Base-by-base conservation (phyloP, 192 early-diverging fungal genomes). In the Entomortierella chlamydospora region DNA sequence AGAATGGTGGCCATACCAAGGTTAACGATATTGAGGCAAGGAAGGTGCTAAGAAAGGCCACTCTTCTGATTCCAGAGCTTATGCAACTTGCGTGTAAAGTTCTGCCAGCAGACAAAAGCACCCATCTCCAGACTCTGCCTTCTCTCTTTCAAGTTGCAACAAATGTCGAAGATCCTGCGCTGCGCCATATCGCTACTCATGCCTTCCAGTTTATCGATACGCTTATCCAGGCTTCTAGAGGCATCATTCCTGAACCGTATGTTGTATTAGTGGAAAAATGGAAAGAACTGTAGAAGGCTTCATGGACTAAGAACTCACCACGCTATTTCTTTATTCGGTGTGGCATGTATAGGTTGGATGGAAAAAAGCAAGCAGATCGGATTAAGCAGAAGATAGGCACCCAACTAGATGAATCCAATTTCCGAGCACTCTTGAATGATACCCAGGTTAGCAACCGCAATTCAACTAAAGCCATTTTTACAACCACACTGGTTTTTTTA, bases 181-280 rank as follows among this genome's bases (percentile, higher is more conserved):
- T 89, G 8, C 88, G 95, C 1, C 94, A 96, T 70, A 82, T 83
- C 64, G 92, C 94, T 5, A 95, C 91, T 0, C 82, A 84, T 6
- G 94, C 93, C 3, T 77, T 95, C 5, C 81, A 89, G 0, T 90
- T 93, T 68, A 95, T 95, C 53, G 94, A 95, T 61, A 77, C 81
- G 12, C 83, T 93, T 10, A 83, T 84, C 66, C 61, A 88, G 30
- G 85, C 81, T 10, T 68, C 81, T 15, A 79, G 56, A 11, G 80
- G 86, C 0, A 85, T 82, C 56, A 68, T 65, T 9, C 54, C 72
- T 15, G 79, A 72, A 51, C 57, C 60, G 73, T 53, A 65, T 29
- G 18, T 60, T 30, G 13, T 61, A 18, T 45, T 57, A 20, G 17
- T 55, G 23, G 11, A 26, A 30, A 11, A 47, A 47, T 12, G 8